Conservation (phyloP, 495 filamentous ascomycete species). For the Podospora sp. region DNA sequence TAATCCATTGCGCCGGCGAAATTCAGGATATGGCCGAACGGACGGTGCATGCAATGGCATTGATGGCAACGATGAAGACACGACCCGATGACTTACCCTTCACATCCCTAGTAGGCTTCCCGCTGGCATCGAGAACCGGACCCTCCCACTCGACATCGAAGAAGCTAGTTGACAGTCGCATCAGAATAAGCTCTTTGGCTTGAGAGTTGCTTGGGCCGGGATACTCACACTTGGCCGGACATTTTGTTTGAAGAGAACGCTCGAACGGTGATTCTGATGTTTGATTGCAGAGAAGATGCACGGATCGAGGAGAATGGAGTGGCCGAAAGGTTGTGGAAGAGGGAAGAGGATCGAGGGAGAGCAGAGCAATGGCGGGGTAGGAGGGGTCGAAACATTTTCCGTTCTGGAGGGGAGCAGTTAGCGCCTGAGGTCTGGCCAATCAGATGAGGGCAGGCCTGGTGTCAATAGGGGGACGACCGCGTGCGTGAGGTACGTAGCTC, state of each 20-base stretch:
- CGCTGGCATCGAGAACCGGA: constrained; percentile 59
- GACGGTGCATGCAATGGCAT: neutral
- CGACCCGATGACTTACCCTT: constrained; percentile 58
- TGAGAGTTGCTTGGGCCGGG: neutral
- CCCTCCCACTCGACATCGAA: constrained; percentile 63
- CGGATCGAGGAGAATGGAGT: constrained; percentile 35
- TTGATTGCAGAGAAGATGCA: constrained; percentile 31
- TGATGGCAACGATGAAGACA: constrained; percentile 21
- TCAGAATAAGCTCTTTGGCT: constrained; percentile 12
- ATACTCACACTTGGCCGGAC: constrained; percentile 37
- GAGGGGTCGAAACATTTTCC: constrained; percentile 47
- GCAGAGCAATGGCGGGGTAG: constrained; percentile 49
- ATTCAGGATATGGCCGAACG: neutral
- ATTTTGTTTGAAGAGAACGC: constrained; percentile 39
- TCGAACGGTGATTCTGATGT: constrained; percentile 34
- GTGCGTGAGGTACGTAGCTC: constrained; percentile 20
- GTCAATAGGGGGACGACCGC: constrained; percentile 8
- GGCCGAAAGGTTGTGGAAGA: constrained; percentile 39
- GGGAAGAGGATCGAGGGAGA: constrained; percentile 44
- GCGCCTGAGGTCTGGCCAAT: constrained; percentile 30
- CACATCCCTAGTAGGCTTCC: constrained; percentile 58
- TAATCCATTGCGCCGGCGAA: neutral
- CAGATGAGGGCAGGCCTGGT: neutral
- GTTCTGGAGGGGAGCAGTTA: constrained; percentile 34
- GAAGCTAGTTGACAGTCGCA: constrained; percentile 28